Conservation (phyloP, 768 basidiomycete genomes). For the Mycena latifolia region DNA sequence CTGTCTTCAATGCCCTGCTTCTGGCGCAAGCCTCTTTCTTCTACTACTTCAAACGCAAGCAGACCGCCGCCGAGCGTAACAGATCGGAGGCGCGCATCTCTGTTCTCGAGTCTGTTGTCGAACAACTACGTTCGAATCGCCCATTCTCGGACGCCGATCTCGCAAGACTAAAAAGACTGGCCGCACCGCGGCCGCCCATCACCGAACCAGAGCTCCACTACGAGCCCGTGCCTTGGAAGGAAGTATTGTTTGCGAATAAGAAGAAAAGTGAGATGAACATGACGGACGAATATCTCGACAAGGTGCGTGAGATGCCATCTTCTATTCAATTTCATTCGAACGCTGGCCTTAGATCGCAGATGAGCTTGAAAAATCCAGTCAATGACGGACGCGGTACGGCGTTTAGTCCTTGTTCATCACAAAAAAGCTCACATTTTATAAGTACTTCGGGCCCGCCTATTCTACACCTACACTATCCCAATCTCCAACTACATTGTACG, state of each 20-base stretch:
- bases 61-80: slow-evolving; percentile 64
- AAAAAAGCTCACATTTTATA: not conserved
- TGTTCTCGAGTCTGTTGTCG: slow-evolving; percentile 70
- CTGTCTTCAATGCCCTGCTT: slow-evolving; percentile 35
- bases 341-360: slow-evolving; percentile 26
- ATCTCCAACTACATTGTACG: slow-evolving; percentile 15
- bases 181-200: slow-evolving; percentile 38
- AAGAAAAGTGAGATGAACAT: slow-evolving; percentile 29
- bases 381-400: slow-evolving; percentile 9
- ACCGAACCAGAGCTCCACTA: slow-evolving; percentile 23
- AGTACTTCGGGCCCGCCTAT: not conserved
- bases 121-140: slow-evolving; percentile 62
- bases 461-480: not conserved
- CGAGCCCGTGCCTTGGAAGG: slow-evolving; percentile 33
- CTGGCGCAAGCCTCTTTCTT: slow-evolving; percentile 36
- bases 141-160: slow-evolving; percentile 64
- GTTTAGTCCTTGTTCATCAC: not conserved
- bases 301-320: slow-evolving; percentile 15
- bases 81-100: slow-evolving; percentile 69
- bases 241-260: slow-evolving; percentile 26
- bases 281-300: slow-evolving; percentile 35
- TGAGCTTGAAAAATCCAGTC: slow-evolving; percentile 32
- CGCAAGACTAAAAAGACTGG: slow-evolving; percentile 66
- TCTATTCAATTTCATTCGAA: not conserved
- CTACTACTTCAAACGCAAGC: slow-evolving; percentile 52